Evolutionary conservation across 1,139 yeast genomes (phyloP).

Genomic region (Spencermartinsiella ligniputridi): DNA sequence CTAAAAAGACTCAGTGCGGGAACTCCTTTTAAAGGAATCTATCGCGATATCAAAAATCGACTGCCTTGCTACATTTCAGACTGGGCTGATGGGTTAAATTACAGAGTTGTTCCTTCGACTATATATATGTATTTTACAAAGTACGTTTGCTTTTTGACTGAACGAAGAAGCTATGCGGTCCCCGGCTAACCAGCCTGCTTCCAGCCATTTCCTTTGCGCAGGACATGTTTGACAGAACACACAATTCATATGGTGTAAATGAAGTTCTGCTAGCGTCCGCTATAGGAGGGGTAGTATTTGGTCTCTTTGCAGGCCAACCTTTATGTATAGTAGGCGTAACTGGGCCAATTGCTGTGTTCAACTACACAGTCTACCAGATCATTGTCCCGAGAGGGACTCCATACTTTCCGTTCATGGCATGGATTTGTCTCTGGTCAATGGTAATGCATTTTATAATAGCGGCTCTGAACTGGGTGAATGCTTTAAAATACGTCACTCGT

Average conservation of each 20-base stretch:
- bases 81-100: conserved; percentile 78
- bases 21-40: conserved; percentile 50
- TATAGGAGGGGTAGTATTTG: conserved; percentile 84
- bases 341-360: conserved; percentile 83
- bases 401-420: conserved; percentile 90
- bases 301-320: conserved; percentile 84
- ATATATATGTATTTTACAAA: conserved; percentile 84
- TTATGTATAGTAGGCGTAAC: conserved; percentile 97
- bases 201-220: conserved; percentile 98
- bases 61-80: conserved; percentile 68
- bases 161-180: too few relatives aligned
- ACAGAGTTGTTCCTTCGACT: conserved; percentile 84
- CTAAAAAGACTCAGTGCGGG: neutral
- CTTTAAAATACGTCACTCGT: conserved; percentile 66
- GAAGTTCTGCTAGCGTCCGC: conserved; percentile 83
- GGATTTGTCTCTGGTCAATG: conserved; percentile 93
- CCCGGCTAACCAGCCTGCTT: conserved; percentile 39
- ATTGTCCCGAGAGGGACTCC: conserved; percentile 61
- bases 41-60: conserved; percentile 50
- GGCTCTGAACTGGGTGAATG: conserved; percentile 61
- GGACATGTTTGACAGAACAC: conserved; percentile 87
- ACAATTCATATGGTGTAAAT: conserved; percentile 83
- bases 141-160: too few relatives aligned
- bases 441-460: conserved; percentile 74
- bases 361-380: conserved; percentile 83